Evolutionary conservation across 1,284 basidiomycete genomes (phyloP), one percentile per base, ranked within the genome.

Genomic region (Ganoderma lucidum): DNA sequence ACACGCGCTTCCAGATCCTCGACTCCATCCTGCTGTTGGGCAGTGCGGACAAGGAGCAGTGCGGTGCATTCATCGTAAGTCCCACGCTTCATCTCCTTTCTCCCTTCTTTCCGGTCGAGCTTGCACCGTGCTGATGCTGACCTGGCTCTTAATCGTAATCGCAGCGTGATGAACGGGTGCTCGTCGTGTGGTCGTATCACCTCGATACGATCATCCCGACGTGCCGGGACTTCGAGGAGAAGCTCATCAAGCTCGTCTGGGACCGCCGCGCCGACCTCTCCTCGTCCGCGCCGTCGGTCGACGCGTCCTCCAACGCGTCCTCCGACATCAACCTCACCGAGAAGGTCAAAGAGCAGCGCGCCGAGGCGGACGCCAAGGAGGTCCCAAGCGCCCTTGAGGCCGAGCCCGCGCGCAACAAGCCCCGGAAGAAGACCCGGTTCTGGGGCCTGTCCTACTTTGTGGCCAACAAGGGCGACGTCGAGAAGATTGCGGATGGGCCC

Each of bases 201-300:
- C 85, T 94, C 64, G 90, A 92, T 77, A 83, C 80, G 71, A 90
- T 95, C 75, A 87, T 93, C 68, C 87, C 90, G 0, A 79, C 87
- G 28, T 88, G 85, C 76, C 78, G 80, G 63, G 90, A 91, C 65
- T 90, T 96, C 73, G 92, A 95, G 73, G 88, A 89, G 55, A 91
- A 90, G 77, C 83, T 96, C 75, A 93, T 95, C 82, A 89, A 91
- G 73, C 90, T 95, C 67, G 88, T 95, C 42, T 95, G 94, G 94
- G 83, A 86, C 37, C 83, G 83, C 5, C 88, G 90, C 30, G 69
- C 77, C 48, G 70, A 81, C n/a, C 23, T 28, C n/a, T 70, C 80
- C 15, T 74, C 82, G 37, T 81, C 84, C 42, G 77, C 81, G 6
- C 39, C 39, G 2, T 80, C 83, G 23, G 79, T 79, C 62, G 65